A percentile compares a stretch with the other conserved stretches of the same genome.
phyloP scores from a whole-genome alignment of 2,329 filamentous ascomycete genomes.

The Epichloe hybrida region DNA sequence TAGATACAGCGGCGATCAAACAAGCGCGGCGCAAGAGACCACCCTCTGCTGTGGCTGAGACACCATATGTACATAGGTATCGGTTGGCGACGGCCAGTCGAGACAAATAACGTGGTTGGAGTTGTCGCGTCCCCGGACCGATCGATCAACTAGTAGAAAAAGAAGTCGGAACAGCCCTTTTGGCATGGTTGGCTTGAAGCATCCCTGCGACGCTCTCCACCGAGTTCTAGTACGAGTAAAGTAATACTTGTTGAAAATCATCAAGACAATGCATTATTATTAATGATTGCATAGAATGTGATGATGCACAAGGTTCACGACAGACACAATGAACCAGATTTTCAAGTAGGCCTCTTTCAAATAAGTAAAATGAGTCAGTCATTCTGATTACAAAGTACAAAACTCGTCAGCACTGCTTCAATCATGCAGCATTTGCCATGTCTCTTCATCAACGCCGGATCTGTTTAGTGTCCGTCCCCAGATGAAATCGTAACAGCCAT shows the following conservation, averaged over 20 bases:
- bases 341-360: neutral
- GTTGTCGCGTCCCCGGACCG: neutral
- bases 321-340: neutral
- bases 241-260: too few species aligned
- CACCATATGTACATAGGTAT: too few species aligned
- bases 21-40: conserved; percentile 23
- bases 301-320: neutral
- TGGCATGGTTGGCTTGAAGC: too few species aligned
- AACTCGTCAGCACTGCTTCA: neutral
- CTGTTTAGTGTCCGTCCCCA: neutral
- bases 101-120: neutral
- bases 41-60: conserved; percentile 28
- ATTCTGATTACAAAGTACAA: neutral
- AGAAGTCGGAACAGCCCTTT: too few species aligned
- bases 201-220: too few species aligned
- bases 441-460: neutral
- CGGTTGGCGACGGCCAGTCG: too few species aligned
- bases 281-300: too few species aligned
- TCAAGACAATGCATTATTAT: too few species aligned
- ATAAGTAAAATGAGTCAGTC: neutral
- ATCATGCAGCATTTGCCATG: neutral
- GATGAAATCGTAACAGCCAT: neutral
- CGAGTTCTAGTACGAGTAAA: too few species aligned
- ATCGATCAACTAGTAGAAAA: too few species aligned
- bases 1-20: conserved; percentile 11